Base-by-base conservation (phyloP, 805 yeast species). In the Lipomyces kockii region DNA sequence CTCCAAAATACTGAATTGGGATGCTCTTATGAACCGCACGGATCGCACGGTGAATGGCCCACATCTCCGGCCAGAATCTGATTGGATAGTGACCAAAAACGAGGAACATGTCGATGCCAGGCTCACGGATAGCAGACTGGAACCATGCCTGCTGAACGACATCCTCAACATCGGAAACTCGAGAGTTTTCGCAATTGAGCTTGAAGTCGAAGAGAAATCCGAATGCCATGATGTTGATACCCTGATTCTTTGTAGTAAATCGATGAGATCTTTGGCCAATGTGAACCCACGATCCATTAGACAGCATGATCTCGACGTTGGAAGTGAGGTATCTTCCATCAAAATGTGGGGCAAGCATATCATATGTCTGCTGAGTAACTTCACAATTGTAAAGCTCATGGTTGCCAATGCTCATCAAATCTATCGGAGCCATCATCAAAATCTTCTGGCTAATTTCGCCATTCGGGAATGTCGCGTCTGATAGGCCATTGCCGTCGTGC, bases 401-500 rank as follows among this genome's bases (percentile, higher is more conserved):
- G 78, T 94, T 94, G 0, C 98, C 98, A 58, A 93, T 80, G 0
- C 97, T 89, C 39, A 93, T 78, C 52, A 94, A 76, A 76, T 94
- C 98, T 73, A 89, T 90, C 63, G 89, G 87, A 67, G 85, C 76
- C 66, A 71, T 79, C 71, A 84, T 84, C 76, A 93, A 90, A 0
- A 93, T 83, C 1, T 83, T 82, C 34, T 87, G 84, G 0, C 95
- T 85, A 17, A 81, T 77, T 4, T 78, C 73, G 0, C 97, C 98
- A 75, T 89, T 89, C 1, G 94, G 91, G 2, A 43, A 63, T 0
- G 97, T 89, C 14, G 89, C 87, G 78, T 94, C 98, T 4, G 73
- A 68, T 12, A 92, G 79, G 0, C 98, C 98, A 76, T 92, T 93
- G 0, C 98, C 98, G 77, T 94, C 98, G 73, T 91, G 97, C 69